Evolutionary conservation across 2,329 filamentous ascomycete species (phyloP), one percentile per base, ranked within the genome.

Genomic region (Venturia effusa): DNA sequence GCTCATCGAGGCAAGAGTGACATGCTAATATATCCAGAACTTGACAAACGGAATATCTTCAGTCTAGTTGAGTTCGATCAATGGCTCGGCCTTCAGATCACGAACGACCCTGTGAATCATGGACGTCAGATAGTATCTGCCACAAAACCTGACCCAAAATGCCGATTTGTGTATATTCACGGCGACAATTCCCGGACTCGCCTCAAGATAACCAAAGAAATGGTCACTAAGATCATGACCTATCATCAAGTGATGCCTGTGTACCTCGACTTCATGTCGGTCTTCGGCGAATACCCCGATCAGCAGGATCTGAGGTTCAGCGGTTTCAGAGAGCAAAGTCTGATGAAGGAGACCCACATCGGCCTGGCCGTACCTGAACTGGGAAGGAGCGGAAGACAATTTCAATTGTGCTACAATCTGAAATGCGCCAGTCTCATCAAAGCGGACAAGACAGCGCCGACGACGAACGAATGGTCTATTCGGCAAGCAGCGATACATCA

Each of bases 231-330:
- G 27, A 63, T 72, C 15, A 13, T 72, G 34, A 68, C 68, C 0
- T 71, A 64, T 55, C 74, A 78, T 63, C 76, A 78, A 65, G 72
- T 78, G 19, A 78, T 77, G 74, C 74, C 76, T 0, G 67, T 64
- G 11, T 77, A 73, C 59, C 55, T 78, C 4, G 75, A 78, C 41
- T 77, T 78, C 60, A 67, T 78, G n/a, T 67, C 70, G 2, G 67
- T 72, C 0, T 79, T 77, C 64, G 76, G 76, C 2, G 61, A 65
- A 3, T 71, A 74, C 43, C 68, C 63, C 2, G 66, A 72, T 27
- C 64, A 70, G 0, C 69, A 64, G 11, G 73, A 77, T 41, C 65
- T 74, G 1, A 68, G 71, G 2, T 77, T 74, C 66, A 75, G 72
- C 61, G 72, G 73, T 0, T 78, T 78, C 64, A 71, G 70, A 1